Evolutionary conservation across 352 stramenopile species (phyloP).

Genomic region (Pythium oligandrum): DNA sequence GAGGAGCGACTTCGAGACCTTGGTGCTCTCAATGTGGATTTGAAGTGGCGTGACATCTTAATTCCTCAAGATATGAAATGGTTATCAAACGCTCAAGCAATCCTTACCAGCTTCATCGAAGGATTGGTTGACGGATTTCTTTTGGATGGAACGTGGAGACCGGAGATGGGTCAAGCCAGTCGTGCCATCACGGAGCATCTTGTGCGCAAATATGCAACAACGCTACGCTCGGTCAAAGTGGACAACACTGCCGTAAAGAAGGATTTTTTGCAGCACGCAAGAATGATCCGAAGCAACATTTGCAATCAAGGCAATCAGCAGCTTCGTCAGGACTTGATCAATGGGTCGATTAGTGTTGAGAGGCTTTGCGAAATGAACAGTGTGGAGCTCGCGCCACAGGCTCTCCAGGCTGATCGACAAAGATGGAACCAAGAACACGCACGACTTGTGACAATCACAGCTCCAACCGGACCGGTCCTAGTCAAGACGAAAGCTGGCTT

Average conservation of each 20-base stretch:
- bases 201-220: slow-evolving; percentile 28
- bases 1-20: slow-evolving; percentile 1
- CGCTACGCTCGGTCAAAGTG: slow-evolving; percentile 17
- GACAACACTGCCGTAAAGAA: slow-evolving; percentile 31
- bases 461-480: slow-evolving; percentile 21
- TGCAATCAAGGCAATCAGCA: slow-evolving; percentile 32
- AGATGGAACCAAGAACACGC: slow-evolving; percentile 35
- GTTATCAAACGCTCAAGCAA: slow-evolving; percentile 18
- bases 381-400: slow-evolving; percentile 42
- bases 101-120: slow-evolving; percentile 36
- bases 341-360: slow-evolving; percentile 14
- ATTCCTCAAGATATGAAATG: slow-evolving; percentile 31
- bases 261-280: slow-evolving; percentile 39
- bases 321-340: slow-evolving; percentile 34
- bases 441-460: slow-evolving; percentile 36
- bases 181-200: slow-evolving; percentile 26
- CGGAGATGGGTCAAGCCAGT: slow-evolving; percentile 16
- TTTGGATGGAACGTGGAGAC: slow-evolving; percentile 20
- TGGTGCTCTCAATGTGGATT: slow-evolving; percentile 19
- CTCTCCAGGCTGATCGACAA: slow-evolving; percentile 40
- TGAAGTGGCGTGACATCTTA: slow-evolving; percentile 29
- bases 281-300: slow-evolving; percentile 50
- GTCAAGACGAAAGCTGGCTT: slow-evolving; percentile 54
- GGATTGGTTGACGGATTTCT: slow-evolving; percentile 33
- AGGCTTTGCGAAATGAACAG: slow-evolving; percentile 41